phyloP scores from a whole-genome alignment of 352 stramenopile genomes.

The Globisporangium megalacanthum region DNA sequence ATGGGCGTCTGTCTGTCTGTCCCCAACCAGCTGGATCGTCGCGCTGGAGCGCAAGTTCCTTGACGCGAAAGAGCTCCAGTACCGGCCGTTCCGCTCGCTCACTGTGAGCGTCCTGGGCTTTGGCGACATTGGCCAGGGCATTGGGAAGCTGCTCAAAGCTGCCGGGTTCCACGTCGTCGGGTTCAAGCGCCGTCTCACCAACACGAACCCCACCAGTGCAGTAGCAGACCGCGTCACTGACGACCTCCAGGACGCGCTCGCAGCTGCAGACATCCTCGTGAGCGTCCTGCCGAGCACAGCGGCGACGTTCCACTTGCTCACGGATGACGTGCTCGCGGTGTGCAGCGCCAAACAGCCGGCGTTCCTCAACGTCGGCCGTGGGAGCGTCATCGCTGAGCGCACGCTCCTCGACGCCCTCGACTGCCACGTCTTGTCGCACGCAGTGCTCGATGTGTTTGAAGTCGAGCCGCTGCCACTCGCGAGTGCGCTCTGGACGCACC shows the following conservation, averaged over 20 bases:
- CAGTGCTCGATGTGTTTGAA: constrained; percentile 62
- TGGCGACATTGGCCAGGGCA: constrained; percentile 55
- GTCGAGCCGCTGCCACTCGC: constrained; percentile 41
- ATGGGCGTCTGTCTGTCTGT: not conserved
- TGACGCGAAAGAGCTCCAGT: constrained; percentile 29
- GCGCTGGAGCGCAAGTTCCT: constrained; percentile 61
- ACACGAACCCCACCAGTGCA: constrained; percentile 12
- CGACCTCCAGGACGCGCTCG: constrained; percentile 39
- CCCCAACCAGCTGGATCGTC: constrained; percentile 38
- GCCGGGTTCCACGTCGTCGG: constrained; percentile 62
- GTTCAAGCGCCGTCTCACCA: constrained; percentile 49
- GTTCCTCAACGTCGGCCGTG: constrained; percentile 86
- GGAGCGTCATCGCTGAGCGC: constrained; percentile 62
- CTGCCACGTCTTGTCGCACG: constrained; percentile 42
- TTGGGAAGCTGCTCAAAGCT: constrained; percentile 38
- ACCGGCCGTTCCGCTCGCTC: constrained; percentile 40
- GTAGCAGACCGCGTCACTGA: constrained; percentile 34
- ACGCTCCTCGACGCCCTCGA: constrained; percentile 63
- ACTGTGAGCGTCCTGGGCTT: constrained; percentile 54
- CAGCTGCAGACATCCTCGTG: constrained; percentile 69
- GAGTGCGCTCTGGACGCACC: constrained; percentile 61
- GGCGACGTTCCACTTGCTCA: constrained; percentile 63
- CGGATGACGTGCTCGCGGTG: constrained; percentile 28
- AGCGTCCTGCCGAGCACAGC: constrained; percentile 78
- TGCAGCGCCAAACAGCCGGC: constrained; percentile 63